Percentiles rank a stretch among this genome's conserved stretches.
phyloP scores from a whole-genome alignment of 2,329 filamentous ascomycete species.

The Ophiognomonia clavigignenti-juglandacearum region DNA sequence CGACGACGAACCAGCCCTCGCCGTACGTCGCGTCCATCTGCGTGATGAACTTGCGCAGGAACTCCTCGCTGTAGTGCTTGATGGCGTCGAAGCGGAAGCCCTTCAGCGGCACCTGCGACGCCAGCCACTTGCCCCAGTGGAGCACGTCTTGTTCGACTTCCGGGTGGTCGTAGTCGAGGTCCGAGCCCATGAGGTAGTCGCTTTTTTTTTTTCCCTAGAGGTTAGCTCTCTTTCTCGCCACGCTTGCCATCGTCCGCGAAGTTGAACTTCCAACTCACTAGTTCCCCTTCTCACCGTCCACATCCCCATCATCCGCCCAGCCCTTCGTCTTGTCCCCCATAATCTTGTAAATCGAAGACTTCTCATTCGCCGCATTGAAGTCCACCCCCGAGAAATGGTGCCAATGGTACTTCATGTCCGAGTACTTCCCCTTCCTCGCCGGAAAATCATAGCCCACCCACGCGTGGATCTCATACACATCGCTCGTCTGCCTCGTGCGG shows the following conservation, averaged over 20 bases:
- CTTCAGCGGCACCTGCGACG: constrained; percentile 52
- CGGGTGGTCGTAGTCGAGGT: constrained; percentile 60
- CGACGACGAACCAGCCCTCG: constrained; percentile 32
- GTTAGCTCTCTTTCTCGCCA: too few species aligned
- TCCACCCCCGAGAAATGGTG: constrained; percentile 68
- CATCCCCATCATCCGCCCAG: constrained; percentile 60
- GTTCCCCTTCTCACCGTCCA: constrained; percentile 58
- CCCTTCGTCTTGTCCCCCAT: constrained; percentile 53
- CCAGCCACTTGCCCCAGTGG: constrained; percentile 65
- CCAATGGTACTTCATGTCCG: constrained; percentile 61
- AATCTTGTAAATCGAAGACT: constrained; percentile 66
- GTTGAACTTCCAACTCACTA: constrained; percentile 44
- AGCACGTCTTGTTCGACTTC: constrained; percentile 62
- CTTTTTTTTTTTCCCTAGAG: constrained; percentile 53
- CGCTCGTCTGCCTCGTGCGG: constrained; percentile 50
- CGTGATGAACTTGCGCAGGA: constrained; percentile 59
- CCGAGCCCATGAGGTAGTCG: constrained; percentile 68
- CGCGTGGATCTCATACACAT: constrained; percentile 60
- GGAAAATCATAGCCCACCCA: constrained; percentile 68
- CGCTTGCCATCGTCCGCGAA: too few species aligned
- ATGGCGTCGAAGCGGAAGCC: constrained; percentile 69
- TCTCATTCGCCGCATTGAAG: constrained; percentile 53
- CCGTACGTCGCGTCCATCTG: constrained; percentile 44
- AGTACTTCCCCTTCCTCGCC: constrained; percentile 58
- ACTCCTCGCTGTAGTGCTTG: constrained; percentile 66